Percentiles rank a stretch among this genome's conserved stretches.
Evolutionary conservation across 2,329 filamentous ascomycete genomes (phyloP).

Genomic region (Microdochium paspali): DNA sequence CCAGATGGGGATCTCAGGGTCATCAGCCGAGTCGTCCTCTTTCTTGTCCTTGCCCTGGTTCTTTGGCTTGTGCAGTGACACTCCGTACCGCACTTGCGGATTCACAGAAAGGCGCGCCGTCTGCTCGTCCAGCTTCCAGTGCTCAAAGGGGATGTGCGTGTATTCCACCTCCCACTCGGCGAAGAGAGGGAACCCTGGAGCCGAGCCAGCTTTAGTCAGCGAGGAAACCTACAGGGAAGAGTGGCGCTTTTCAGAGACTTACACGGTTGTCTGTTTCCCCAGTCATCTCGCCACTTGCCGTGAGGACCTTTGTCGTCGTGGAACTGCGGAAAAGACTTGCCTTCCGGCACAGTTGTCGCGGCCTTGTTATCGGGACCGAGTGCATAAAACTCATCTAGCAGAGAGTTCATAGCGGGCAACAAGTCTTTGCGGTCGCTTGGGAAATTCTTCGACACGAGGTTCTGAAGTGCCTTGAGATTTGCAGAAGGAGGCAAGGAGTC

Average conservation of each 20-base stretch:
- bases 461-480: too few relatives aligned
- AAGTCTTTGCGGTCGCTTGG: not conserved
- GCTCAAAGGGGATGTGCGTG: conserved; percentile 22
- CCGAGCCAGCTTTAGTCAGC: too few relatives aligned
- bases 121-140: conserved; percentile 20
- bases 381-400: not conserved
- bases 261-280: conserved; percentile 25
- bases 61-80: too few relatives aligned
- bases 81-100: conserved; percentile 4
- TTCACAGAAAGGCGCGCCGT: conserved; percentile 4
- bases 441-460: not conserved
- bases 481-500: too few relatives aligned
- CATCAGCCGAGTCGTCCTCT: too few relatives aligned
- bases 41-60: too few relatives aligned
- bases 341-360: not conserved
- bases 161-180: conserved; percentile 34
- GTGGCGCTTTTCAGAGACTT: too few relatives aligned
- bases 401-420: not conserved
- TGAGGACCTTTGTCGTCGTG: conserved; percentile 5
- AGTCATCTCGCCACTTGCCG: conserved; percentile 17
- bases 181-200: conserved; percentile 30
- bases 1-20: too few relatives aligned
- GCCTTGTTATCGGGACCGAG: not conserved
- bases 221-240: too few relatives aligned
- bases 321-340: conserved; percentile 5